These are phyloP conservation scores for Phylloboletellus chloephorus DNA, from an alignment of 1,284 basidiomycete species.

Conservation along the genomic window DNA sequence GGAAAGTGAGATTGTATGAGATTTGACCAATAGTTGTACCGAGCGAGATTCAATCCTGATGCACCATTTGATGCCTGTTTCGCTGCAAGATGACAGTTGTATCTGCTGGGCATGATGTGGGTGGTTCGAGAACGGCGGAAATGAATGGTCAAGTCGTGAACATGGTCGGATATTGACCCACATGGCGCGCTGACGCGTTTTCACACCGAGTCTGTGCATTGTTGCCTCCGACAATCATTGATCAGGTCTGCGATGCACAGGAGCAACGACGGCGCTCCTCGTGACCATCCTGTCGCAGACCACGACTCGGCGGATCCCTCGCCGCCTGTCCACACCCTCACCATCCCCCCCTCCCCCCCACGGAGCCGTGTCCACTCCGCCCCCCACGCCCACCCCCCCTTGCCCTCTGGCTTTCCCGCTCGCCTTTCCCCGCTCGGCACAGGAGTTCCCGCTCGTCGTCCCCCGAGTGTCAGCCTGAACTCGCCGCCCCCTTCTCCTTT, in stretches of 20 bases:
- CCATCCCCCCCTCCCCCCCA: slow-evolving; percentile 23
- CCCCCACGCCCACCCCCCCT: slow-evolving; percentile 27
- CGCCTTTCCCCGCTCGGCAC: slow-evolving; percentile 35
- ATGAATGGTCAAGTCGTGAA: too few species aligned
- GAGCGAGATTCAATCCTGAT: too few species aligned
- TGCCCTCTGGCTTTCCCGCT: slow-evolving; percentile 24
- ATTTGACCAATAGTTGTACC: too few species aligned
- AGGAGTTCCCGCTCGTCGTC: slow-evolving; percentile 36
- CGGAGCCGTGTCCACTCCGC: slow-evolving; percentile 37
- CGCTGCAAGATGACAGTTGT: too few species aligned
- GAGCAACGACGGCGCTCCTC: slow-evolving; percentile 30
- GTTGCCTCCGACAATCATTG: background rate
- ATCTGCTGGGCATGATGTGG: too few species aligned
- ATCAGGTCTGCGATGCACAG: slow-evolving; percentile 26
- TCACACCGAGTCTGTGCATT: background rate
- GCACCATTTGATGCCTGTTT: too few species aligned
- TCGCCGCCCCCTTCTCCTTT: slow-evolving; percentile 42
- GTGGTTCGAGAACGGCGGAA: too few species aligned
- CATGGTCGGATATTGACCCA: too few species aligned
- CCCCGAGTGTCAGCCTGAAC: slow-evolving; percentile 27
- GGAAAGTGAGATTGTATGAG: too few species aligned
- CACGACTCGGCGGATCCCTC: slow-evolving; percentile 5
- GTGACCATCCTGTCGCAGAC: slow-evolving; percentile 5
- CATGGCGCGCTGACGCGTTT: too few species aligned
- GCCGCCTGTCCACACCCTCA: slow-evolving; percentile 7